A percentile compares a stretch with the other conserved stretches of the same genome.
These are phyloP conservation scores for Phytopythium chamaehyphon DNA, from an alignment of 352 stramenopile species.

Conservation along the genomic window DNA sequence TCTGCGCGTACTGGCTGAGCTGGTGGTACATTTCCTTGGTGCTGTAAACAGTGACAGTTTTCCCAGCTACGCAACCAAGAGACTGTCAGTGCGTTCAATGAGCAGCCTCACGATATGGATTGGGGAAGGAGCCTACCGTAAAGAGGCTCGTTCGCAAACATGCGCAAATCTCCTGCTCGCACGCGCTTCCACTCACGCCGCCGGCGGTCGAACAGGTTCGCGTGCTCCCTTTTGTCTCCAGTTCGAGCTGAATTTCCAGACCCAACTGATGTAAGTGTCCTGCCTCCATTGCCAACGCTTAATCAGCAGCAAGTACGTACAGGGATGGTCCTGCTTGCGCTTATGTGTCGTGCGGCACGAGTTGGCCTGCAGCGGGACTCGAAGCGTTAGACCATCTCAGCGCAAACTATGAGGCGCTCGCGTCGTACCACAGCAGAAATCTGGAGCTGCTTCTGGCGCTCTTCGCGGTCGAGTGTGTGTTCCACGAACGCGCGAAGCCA, in stretches of 20 bases:
- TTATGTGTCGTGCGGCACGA: slow-evolving; percentile 57
- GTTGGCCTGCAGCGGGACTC: slow-evolving; percentile 22
- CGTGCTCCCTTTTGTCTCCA: slow-evolving; percentile 70
- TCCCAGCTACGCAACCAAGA: slow-evolving; percentile 26
- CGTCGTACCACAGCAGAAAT: slow-evolving; percentile 26
- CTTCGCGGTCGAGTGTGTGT: slow-evolving; percentile 62
- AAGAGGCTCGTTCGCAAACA: slow-evolving; percentile 70
- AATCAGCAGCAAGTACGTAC: slow-evolving; percentile 17
- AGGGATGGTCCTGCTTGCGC: slow-evolving; percentile 64
- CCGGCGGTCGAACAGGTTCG: slow-evolving; percentile 68
- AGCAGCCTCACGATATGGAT: no score
- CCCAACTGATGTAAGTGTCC: neutral
- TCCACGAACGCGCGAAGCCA: slow-evolving; percentile 71
- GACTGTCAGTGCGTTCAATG: neutral
- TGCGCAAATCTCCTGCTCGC: slow-evolving; percentile 56
- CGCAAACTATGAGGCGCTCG: neutral
- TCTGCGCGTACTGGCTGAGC: slow-evolving; percentile 72
- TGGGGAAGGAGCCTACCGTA: slow-evolving; percentile 42
- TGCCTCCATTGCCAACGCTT: neutral
- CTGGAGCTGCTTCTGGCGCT: slow-evolving; percentile 47
- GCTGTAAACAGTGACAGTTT: slow-evolving; percentile 72
- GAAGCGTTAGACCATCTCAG: neutral
- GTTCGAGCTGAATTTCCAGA: slow-evolving; percentile 34
- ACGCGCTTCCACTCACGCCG: slow-evolving; percentile 75
- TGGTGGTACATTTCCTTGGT: slow-evolving; percentile 72